Evolutionary conservation across 2,329 filamentous ascomycete genomes (phyloP), one percentile per base, ranked within the genome.

Genomic region (Exophiala sp.): DNA sequence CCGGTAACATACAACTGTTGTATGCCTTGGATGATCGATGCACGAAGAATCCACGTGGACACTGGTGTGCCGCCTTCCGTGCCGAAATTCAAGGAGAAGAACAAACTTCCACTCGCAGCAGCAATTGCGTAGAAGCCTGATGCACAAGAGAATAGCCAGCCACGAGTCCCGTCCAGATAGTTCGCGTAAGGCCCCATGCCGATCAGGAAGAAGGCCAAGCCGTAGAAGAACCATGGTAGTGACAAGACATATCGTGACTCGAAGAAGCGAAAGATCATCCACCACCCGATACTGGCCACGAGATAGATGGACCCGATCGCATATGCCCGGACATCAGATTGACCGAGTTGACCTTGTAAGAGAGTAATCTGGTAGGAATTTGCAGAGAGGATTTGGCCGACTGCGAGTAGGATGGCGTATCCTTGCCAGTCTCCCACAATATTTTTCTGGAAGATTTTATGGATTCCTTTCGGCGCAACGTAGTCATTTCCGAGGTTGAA

Each of bases 321-420:
- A 66, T 86, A 86, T 0, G 86, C 72, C 62, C 83, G 81, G 29
- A 71, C 67, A 2, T 82, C 79, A 1, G 78, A 76, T 65, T 86
- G 76, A 51, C 81, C 82, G 16, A 82, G 73, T 60, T 83, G 78
- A 14, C 84, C 84, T 0, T 82, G 83, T 14, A 87, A 74, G 12
- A 87, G 74, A 0, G 83, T 85, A 63, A 87, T 82, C 64, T 87
- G 84, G 68, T 86, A 86, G 0, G 82, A 85, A 67, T 85, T 86
- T 52, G 82, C 80, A 1, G 83, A 80, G 45, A 86, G 79, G 55
- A 86, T 81, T 62, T 86, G 83, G 21, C 81, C 80, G 35, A 84
- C 72, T 6, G 81, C 81, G n/a, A 86, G 75, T 42, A 85, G 72
- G 56, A 85, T 74, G 3, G 80, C 78, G 65, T 86, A 86, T 5